A percentile compares a stretch with the other conserved stretches of the same genome.
Evolutionary conservation across 345 rosid genomes (phyloP).

Genomic region (Heritiera fomes): DNA sequence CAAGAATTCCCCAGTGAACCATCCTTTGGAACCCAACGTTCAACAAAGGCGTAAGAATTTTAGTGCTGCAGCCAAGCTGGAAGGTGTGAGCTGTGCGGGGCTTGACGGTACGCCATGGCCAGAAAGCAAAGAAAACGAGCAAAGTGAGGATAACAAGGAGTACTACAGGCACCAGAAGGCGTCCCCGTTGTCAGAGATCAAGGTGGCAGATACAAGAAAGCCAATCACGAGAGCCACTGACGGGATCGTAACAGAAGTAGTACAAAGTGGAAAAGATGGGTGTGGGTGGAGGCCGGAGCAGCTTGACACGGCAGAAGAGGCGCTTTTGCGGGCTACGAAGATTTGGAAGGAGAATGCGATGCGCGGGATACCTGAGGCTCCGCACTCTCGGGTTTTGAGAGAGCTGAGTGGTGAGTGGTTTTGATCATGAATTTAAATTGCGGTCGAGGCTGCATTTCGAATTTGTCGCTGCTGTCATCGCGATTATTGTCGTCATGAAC

Average conservation of each 20-base stretch:
- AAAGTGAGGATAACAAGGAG: conserved; percentile 40
- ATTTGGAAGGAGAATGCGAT: conserved; percentile 61
- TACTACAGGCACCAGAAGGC: conserved; percentile 61
- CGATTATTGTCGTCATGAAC: too few species aligned
- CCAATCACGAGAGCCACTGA: conserved; percentile 74
- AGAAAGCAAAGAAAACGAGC: conserved; percentile 22
- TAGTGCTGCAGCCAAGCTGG: background rate
- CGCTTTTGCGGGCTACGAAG: conserved; percentile 52
- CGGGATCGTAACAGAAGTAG: conserved; percentile 34
- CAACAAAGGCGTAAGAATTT: conserved; percentile 48
- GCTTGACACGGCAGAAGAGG: conserved; percentile 79
- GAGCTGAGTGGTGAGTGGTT: conserved; percentile 63
- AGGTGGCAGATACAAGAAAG: conserved; percentile 72
- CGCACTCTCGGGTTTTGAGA: conserved; percentile 65
- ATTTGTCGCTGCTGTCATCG: too few species aligned
- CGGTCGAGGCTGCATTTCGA: too few species aligned
- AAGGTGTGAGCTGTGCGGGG: conserved; percentile 49
- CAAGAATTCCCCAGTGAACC: conserved; percentile 41
- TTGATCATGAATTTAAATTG: background rate
- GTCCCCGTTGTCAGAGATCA: conserved; percentile 65
- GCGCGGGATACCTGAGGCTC: conserved; percentile 79
- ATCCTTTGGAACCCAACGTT: conserved; percentile 42
- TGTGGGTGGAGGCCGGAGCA: conserved; percentile 77
- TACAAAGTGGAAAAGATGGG: conserved; percentile 26
- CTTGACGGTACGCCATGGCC: conserved; percentile 62